phyloP scores from a whole-genome alignment of 192 early-diverging fungal species.

The Diversispora eburnea region DNA sequence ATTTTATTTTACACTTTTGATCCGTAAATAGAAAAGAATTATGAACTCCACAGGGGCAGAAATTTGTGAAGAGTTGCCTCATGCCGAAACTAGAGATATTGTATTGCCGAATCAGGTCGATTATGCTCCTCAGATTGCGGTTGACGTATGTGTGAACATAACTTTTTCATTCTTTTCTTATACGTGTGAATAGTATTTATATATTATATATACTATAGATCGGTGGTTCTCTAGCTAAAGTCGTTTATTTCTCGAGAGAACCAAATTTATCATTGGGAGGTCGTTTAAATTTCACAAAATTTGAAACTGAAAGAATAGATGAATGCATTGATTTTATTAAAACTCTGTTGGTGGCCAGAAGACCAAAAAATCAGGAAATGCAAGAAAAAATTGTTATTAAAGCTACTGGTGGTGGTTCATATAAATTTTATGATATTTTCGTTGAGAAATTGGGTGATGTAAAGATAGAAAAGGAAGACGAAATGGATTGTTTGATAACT shows the following conservation, averaged over 20 bases:
- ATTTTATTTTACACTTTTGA: no score
- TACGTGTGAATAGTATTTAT: constrained; percentile 20
- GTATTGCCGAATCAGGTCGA: constrained; percentile 81
- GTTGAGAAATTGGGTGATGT: constrained; percentile 60
- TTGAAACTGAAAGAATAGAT: constrained; percentile 91
- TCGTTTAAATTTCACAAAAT: constrained; percentile 86
- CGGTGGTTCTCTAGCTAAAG: constrained; percentile 71
- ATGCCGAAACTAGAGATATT: constrained; percentile 72
- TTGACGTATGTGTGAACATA: constrained; percentile 64
- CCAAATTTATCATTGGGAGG: constrained; percentile 61
- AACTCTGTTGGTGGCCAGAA: constrained; percentile 49
- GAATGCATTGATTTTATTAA: constrained; percentile 83
- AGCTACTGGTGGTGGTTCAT: constrained; percentile 88
- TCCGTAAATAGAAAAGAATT: no score
- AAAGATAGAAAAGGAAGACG: constrained; percentile 80
- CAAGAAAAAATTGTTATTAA: constrained; percentile 55
- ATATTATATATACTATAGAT: constrained; percentile 40
- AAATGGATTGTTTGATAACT: constrained; percentile 84
- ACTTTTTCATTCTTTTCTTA: not conserved
- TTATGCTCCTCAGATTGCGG: constrained; percentile 82
- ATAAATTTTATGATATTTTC: constrained; percentile 71
- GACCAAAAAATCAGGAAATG: not conserved
- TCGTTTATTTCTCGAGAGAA: constrained; percentile 65
- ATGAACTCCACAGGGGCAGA: constrained; percentile 55
- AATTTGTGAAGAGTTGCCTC: constrained; percentile 50